Base-by-base conservation (phyloP, 805 yeast species). In the Candida endomychidarum region DNA sequence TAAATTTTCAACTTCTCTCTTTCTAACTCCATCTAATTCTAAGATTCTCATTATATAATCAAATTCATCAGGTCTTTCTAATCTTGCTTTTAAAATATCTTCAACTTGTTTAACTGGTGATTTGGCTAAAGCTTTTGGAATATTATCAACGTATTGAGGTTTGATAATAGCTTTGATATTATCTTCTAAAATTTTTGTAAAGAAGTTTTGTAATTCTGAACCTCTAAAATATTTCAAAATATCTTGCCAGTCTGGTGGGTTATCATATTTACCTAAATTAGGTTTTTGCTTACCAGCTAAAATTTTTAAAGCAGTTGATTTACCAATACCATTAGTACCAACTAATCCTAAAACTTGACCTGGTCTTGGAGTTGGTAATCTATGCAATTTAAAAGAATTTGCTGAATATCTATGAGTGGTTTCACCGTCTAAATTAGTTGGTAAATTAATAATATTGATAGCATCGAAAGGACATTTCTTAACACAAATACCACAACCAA, bases 401-500 rank as follows among this genome's bases (percentile, higher is more conserved):
- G 98, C 99, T 35, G 96, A 87, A 67, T 93, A 93, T 74, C 99
- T 81, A 67, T 93, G 98, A 26, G 98, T 89, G 41, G 90, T 95
- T 64, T 93, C 91, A 35, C 74, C 70, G 40, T 91, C 98, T 61
- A 93, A 76, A 64, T 93, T 90, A 12, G 98, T 91, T 49, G 99
- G 99, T 63, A 93, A 75, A 61, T 93, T 93, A 72, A 93, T 93
- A 61, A 93, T 93, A 58, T 79, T 85, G 57, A 93, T 90, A 48
- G 99, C 99, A 57, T 91, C 96, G 60, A 93, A 93, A 21, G 99
- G 99, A 70, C 99, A 93, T 63, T 89, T 93, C 67, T 93, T 93
- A 38, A 90, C 96, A 78, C 99, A 93, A 54, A 93, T 93, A 89
- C 99, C 99, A 76, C 99, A 93, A 63, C 99, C 99, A 55, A 93